Percentiles rank a stretch among this genome's conserved stretches.
Evolutionary conservation across 495 filamentous ascomycete genomes (phyloP).

Genomic region (Aspergillus cristatus): DNA sequence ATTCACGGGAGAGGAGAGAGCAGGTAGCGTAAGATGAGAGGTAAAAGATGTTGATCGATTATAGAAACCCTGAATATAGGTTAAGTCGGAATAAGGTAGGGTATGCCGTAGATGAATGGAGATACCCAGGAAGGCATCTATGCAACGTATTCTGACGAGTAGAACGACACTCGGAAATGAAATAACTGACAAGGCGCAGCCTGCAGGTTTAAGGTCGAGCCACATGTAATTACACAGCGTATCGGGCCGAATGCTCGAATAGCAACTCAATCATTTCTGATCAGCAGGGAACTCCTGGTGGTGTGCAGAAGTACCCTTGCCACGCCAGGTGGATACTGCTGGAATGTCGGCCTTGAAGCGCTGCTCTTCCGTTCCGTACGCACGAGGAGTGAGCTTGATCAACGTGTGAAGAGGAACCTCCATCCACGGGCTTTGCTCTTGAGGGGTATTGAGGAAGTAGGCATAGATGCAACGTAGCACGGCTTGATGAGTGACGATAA

Average conservation of each 20-base stretch:
- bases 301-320: conserved; percentile 82
- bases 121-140: not conserved
- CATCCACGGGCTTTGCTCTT: conserved; percentile 95
- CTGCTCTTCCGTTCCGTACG: conserved; percentile 87
- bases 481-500: conserved; percentile 96
- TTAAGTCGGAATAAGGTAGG: not conserved
- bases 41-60: too few relatives aligned
- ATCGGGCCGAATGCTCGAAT: too few relatives aligned
- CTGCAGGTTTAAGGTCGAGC: not conserved
- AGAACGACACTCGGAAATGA: not conserved
- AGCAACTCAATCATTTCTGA: conserved; percentile 4
- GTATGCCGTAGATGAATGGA: too few relatives aligned
- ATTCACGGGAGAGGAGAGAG: too few relatives aligned
- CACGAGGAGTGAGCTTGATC: conserved; percentile 89
- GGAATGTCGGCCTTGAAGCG: conserved; percentile 81
- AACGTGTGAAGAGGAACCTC: conserved; percentile 88
- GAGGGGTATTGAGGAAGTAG: conserved; percentile 94
- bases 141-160: not conserved
- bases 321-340: conserved; percentile 89
- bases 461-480: conserved; percentile 95
- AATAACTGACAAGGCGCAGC: not conserved
- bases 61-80: not conserved
- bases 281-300: conserved; percentile 41
- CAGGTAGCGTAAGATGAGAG: too few relatives aligned
- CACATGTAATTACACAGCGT: too few relatives aligned